Base-by-base conservation (phyloP, 1,284 basidiomycete genomes). In the Tranzscheliella williamsii region DNA sequence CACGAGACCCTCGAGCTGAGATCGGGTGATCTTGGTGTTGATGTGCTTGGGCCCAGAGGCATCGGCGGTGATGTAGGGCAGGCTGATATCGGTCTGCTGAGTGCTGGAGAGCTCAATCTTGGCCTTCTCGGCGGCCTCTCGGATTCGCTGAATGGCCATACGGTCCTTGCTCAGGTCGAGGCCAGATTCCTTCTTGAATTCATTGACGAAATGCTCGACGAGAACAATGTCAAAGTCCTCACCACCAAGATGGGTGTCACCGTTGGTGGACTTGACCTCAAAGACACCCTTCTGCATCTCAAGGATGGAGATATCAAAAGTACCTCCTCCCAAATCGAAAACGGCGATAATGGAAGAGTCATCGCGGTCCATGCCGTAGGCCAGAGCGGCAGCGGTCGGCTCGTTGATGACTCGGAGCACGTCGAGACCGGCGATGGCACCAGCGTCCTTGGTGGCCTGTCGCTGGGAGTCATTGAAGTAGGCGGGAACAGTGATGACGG, bases 271-370 rank as follows among this genome's bases (percentile, higher is more conserved):
- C 83, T 96, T 96, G 78, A 98, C 94, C 80, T 97, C 94, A 79
- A 97, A 98, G 20, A 98, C 92, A 72, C 94, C 94, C 81, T 95
- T 93, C 80, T 95, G 91, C 90, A 97, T 97, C 82, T 96, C 91
- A 34, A 97, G 84, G 68, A 98, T 92, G 26, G 94, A 97, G 72
- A 97, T 90, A 90, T 97, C 92, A 80, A 93, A 93, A 16, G 91
- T 93, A 70, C 91, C 91, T 78, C 90, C 91, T 73, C 91, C 90
- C 38, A 93, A 83, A 82, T 98, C 94, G 79, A 96, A 98, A 60
- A 98, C 94, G 42, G 92, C 92, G 72, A 98, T 94, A 72, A 67
- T 56, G 18, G 61, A 61, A 35, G 61, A 53, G 39, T 58, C 48
- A 42, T 68, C 48, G 27, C 63, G 56, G 69, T 75, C 72, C 27